Base-by-base conservation (phyloP, 1,139 yeast genomes). In the Geotrichum australiense region DNA sequence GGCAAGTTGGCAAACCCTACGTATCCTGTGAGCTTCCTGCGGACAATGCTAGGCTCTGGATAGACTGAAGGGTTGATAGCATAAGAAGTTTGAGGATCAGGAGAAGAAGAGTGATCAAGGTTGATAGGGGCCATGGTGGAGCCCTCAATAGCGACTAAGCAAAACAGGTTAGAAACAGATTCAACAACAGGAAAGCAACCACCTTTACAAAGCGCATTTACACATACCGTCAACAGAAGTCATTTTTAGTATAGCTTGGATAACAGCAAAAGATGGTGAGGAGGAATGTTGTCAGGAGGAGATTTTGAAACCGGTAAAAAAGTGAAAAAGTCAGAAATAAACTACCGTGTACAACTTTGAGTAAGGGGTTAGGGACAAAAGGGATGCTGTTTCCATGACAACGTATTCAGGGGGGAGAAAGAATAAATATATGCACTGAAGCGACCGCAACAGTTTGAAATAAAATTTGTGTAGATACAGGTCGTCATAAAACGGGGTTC, bases 1-100 rank as follows among this genome's bases (percentile, higher is more conserved):
- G 99, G 99, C 58, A 93, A 73, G 65, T 89, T 93, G 54, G 97
- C 96, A 66, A 93, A 91, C 3, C 99, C 99, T 47, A 93, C 98
- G 62, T 82, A 89, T 5, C 95, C 93, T 52, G 80, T 83, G 54
- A 89, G 76, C 58, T 85, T 85, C 54, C 93, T 80, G 56, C 82
- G 81, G 56, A 86, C 77, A 48, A 86, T 70, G 12, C 37, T 40
- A 7, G 39, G 27, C 25, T 40, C 43, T 21, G 39, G 43, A 23
- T 32, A 40, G 25, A 23, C 18, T 10, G 39, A 5, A 22, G 6
- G 21, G 12, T 21, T n/a, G 21, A 39, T 19, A 7, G 37, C 14
- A 16, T 18, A 30, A 12, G 25, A 16, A n/a, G 24, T 28, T 14
- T 34, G 42, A 24, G 37, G 43, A 30, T 28, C 34, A 14, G 39